phyloP scores from a whole-genome alignment of 441 rosid species.

The Rhodomyrtus psidioides region DNA sequence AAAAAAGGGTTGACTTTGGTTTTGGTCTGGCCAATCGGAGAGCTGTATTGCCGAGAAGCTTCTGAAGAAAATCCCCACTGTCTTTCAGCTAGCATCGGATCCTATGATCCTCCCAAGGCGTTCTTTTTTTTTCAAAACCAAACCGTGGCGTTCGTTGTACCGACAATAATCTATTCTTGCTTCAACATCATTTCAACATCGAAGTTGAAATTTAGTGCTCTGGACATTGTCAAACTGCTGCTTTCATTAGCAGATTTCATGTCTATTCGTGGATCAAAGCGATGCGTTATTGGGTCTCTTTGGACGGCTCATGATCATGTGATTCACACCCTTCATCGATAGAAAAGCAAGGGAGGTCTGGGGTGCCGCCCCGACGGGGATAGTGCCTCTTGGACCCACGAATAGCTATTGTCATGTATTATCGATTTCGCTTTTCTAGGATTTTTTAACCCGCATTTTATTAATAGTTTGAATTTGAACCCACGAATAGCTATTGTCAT shows the following conservation, averaged over 20 bases:
- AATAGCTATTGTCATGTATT: too few species aligned
- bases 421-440: too few species aligned
- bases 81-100: neutral
- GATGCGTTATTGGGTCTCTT: neutral
- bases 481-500: too few species aligned
- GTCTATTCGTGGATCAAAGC: neutral
- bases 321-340: too few species aligned
- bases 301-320: neutral
- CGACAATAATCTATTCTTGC: neutral
- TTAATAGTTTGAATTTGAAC: too few species aligned
- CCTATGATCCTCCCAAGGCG: neutral
- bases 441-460: too few species aligned
- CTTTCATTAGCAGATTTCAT: neutral
- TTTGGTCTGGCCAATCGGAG: neutral
- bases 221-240: neutral
- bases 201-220: neutral
- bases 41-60: neutral
- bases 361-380: too few species aligned
- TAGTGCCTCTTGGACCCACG: accelerated
- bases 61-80: neutral
- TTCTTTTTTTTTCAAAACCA: neutral
- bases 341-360: too few species aligned
- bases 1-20: neutral
- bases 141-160: neutral
- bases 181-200: neutral